A percentile compares a stretch with the other conserved stretches of the same genome.
phyloP scores from a whole-genome alignment of 768 basidiomycete species.

The Boletus rubropictus region DNA sequence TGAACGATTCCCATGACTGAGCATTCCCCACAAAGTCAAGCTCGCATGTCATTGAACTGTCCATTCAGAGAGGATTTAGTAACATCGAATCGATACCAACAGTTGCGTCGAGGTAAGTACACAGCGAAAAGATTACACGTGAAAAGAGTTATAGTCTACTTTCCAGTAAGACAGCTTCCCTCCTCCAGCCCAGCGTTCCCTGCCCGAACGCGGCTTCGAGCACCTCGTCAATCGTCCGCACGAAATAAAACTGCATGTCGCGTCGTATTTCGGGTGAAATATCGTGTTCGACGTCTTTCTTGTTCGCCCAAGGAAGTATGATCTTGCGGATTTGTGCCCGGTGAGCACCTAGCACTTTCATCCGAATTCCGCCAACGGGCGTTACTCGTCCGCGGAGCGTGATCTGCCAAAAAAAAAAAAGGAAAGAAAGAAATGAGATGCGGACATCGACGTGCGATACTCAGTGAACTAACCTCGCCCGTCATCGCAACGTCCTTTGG shows the following conservation, averaged over 20 bases:
- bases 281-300: conserved; percentile 85
- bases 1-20: too few species aligned
- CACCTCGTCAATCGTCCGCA: conserved; percentile 71
- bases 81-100: background rate
- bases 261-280: conserved; percentile 65
- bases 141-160: conserved; percentile 39
- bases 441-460: background rate
- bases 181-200: conserved; percentile 60
- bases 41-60: background rate
- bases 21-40: too few species aligned
- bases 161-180: conserved; percentile 45
- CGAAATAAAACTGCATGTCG: conserved; percentile 79
- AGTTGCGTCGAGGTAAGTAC: background rate
- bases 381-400: conserved; percentile 79
- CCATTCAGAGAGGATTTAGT: too few species aligned
- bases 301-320: conserved; percentile 78
- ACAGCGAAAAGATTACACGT: background rate
- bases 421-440: background rate
- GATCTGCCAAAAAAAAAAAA: conserved; percentile 38
- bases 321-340: conserved; percentile 79
- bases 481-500: conserved; percentile 80
- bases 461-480: conserved; percentile 56
- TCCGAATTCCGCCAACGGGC: conserved; percentile 87
- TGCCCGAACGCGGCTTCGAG: conserved; percentile 80
- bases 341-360: conserved; percentile 87